A percentile compares a stretch with the other conserved stretches of the same genome.
phyloP scores from a whole-genome alignment of 2,329 filamentous ascomycete species.

The Fragosphaeria purpurea region DNA sequence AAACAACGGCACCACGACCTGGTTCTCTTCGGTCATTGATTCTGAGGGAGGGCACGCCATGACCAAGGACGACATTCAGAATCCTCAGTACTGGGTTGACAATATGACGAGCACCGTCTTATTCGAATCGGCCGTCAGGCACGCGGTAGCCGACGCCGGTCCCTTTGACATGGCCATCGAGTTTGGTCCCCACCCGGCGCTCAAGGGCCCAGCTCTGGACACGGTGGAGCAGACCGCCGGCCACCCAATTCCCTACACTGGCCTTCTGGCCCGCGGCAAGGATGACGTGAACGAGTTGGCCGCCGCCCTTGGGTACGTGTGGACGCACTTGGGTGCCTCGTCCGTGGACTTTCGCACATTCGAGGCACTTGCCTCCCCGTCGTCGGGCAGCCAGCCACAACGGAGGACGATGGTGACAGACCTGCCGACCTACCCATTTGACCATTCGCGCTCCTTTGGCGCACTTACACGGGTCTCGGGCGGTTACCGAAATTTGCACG shows the following conservation, averaged over 20 bases:
- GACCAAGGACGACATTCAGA: too few species aligned
- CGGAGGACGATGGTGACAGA: conserved; percentile 1
- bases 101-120: conserved; percentile 22
- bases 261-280: conserved; percentile 6
- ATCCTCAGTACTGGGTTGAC: conserved; percentile 19
- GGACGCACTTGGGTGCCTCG: conserved; percentile 4
- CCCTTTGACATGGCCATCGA: conserved; percentile 15
- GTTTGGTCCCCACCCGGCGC: conserved; percentile 20
- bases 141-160: conserved; percentile 5
- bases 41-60: too few species aligned
- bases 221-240: conserved; percentile 13
- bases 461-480: too few species aligned
- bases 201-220: conserved; percentile 13
- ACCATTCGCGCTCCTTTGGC: conserved; percentile 4
- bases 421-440: conserved; percentile 14
- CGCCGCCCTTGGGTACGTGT: conserved; percentile 6
- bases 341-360: conserved; percentile 1
- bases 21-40: conserved; percentile 23
- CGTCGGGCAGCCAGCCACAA: too few species aligned
- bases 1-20: conserved; percentile 12
- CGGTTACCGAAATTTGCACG: too few species aligned
- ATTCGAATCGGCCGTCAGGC: conserved; percentile 16
- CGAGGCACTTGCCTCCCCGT: too few species aligned
- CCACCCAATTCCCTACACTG: conserved; percentile 5
- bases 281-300: conserved; percentile 10